A percentile compares a stretch with the other conserved stretches of the same genome.
Conservation (phyloP, 768 basidiomycete genomes). For the Lactarius trivialis region DNA sequence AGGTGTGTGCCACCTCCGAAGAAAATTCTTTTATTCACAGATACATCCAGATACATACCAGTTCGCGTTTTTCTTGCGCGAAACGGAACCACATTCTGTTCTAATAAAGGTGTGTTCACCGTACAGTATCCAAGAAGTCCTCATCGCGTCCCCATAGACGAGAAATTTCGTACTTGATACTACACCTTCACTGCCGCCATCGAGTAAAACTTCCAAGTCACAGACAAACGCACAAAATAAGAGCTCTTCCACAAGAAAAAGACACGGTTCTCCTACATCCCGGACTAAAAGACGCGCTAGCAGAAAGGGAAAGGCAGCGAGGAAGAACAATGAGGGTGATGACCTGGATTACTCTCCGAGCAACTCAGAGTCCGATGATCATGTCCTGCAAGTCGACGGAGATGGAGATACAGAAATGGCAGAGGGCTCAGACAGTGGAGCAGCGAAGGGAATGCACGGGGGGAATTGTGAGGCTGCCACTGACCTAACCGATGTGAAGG, state of each 20-base stretch:
- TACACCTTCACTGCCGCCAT: constrained; percentile 25
- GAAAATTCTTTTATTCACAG: constrained; percentile 3
- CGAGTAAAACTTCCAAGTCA: constrained; percentile 7
- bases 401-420: background rate
- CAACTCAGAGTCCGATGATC: background rate
- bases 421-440: background rate
- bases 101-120: constrained; percentile 60
- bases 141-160: constrained; percentile 29
- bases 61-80: constrained; percentile 84
- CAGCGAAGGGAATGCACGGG: background rate
- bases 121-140: background rate
- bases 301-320: background rate
- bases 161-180: constrained; percentile 33
- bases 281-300: constrained; percentile 1
- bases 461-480: background rate
- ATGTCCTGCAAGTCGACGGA: background rate
- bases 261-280: background rate
- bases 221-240: constrained; percentile 21
- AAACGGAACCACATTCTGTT: constrained; percentile 74
- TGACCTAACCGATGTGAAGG: background rate
- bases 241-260: constrained; percentile 20
- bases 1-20: constrained; percentile 40
- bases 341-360: background rate
- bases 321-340: background rate
- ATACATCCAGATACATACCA: constrained; percentile 66